These are phyloP conservation scores for Bromus sterilis DNA, from an alignment of 176 grass and related monocot species.

Conservation along the genomic window DNA sequence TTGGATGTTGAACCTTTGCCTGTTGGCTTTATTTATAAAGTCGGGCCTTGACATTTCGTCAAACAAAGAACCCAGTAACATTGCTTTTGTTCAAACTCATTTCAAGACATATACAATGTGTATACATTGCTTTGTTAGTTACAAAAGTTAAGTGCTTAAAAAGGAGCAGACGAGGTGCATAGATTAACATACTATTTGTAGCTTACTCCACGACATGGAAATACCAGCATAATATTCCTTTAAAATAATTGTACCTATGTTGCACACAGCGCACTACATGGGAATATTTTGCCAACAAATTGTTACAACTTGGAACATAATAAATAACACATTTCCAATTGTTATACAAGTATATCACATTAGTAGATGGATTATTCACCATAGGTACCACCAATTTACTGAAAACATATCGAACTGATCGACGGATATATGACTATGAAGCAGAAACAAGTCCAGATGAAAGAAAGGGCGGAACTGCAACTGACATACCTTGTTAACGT, in stretches of 20 bases:
- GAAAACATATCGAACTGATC: conserved; percentile 27
- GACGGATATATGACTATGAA: not conserved
- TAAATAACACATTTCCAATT: not conserved
- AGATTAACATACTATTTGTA: not conserved
- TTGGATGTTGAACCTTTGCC: no score
- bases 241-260: not conserved
- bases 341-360: not conserved
- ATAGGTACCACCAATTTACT: conserved; percentile 23
- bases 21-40: no score
- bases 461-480: not conserved
- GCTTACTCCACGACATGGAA: not conserved
- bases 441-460: not conserved
- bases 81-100: not conserved
- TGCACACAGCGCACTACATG: not conserved
- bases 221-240: not conserved
- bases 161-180: not conserved
- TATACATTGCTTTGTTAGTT: not conserved
- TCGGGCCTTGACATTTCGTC: no score
- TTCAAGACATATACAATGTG: not conserved
- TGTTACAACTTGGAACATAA: not conserved
- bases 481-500: conserved; percentile 33
- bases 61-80: no score
- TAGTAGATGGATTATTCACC: conserved; percentile 11
- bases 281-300: not conserved
- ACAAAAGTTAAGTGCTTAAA: not conserved